A percentile compares a stretch with the other conserved stretches of the same genome.
Conservation (phyloP, 192 early-diverging fungal species). For the Rhizophagus prolifer region DNA sequence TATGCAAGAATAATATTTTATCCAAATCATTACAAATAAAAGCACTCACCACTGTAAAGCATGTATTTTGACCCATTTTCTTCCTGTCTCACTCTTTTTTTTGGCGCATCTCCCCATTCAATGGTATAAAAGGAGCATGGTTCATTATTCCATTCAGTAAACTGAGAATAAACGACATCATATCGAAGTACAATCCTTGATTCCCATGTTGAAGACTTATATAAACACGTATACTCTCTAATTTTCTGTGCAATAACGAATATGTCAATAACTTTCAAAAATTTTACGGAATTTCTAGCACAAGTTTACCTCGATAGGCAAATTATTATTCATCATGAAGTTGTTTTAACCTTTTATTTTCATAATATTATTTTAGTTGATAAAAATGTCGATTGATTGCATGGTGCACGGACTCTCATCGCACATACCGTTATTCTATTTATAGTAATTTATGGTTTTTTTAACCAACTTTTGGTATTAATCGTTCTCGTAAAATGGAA, state of each 20-base stretch:
- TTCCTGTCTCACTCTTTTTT: background rate
- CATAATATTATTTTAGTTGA: background rate
- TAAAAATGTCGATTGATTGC: background rate
- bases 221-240: background rate
- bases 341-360: background rate
- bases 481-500: background rate
- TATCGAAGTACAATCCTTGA: background rate
- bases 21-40: background rate
- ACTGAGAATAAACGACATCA: conserved; percentile 1
- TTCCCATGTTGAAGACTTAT: background rate
- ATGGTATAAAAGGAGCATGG: background rate
- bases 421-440: background rate
- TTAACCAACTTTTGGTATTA: background rate
- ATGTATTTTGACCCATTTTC: background rate
- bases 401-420: background rate
- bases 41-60: background rate
- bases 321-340: background rate
- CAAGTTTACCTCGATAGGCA: background rate
- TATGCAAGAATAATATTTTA: background rate
- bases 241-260: background rate
- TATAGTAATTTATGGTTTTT: background rate
- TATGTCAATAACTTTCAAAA: background rate
- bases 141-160: conserved; percentile 5
- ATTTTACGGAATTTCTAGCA: background rate
- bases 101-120: conserved; percentile 2